Conservation (phyloP, 805 yeast species). For the Candida chauliodis region DNA sequence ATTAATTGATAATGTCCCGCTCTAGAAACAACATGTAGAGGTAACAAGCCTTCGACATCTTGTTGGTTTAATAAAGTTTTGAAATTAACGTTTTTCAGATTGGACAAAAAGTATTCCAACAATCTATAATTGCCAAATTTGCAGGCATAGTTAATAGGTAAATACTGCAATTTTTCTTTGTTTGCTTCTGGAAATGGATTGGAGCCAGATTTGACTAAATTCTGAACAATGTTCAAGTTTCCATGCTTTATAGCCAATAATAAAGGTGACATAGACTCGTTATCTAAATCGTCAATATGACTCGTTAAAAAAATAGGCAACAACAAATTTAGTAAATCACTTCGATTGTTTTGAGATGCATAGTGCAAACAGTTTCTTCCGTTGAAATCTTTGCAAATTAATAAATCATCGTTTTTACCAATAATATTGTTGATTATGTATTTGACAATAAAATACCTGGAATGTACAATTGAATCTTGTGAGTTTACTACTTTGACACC, state of each 20-base stretch:
- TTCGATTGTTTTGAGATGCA: slow-evolving; percentile 59
- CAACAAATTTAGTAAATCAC: slow-evolving; percentile 41
- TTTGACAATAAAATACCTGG: slow-evolving; percentile 34
- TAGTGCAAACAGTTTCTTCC: slow-evolving; percentile 87
- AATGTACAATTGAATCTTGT: slow-evolving; percentile 34
- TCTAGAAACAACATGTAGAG: slow-evolving; percentile 84
- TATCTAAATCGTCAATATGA: slow-evolving; percentile 54
- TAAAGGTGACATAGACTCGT: slow-evolving; percentile 78
- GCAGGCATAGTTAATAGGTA: slow-evolving; percentile 85
- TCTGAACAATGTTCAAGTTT: slow-evolving; percentile 42
- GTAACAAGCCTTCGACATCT: slow-evolving; percentile 85
- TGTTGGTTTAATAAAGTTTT: slow-evolving; percentile 42
- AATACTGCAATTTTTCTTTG: slow-evolving; percentile 55
- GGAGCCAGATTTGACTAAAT: slow-evolving; percentile 31
- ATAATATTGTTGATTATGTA: slow-evolving; percentile 25
- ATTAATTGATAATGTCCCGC: slow-evolving; percentile 74
- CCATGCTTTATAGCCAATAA: slow-evolving; percentile 72
- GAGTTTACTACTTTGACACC: slow-evolving; percentile 40
- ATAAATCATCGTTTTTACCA: slow-evolving; percentile 16
- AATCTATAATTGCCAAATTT: slow-evolving; percentile 73
- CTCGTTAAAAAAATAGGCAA: slow-evolving; percentile 34
- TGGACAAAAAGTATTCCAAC: slow-evolving; percentile 56
- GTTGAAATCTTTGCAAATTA: slow-evolving; percentile 51
- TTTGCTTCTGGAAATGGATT: slow-evolving; percentile 44
- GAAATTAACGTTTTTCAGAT: slow-evolving; percentile 18